Evolutionary conservation across 345 rosid genomes (phyloP), one percentile per base, ranked within the genome.

Genomic region (Brassica nigra): DNA sequence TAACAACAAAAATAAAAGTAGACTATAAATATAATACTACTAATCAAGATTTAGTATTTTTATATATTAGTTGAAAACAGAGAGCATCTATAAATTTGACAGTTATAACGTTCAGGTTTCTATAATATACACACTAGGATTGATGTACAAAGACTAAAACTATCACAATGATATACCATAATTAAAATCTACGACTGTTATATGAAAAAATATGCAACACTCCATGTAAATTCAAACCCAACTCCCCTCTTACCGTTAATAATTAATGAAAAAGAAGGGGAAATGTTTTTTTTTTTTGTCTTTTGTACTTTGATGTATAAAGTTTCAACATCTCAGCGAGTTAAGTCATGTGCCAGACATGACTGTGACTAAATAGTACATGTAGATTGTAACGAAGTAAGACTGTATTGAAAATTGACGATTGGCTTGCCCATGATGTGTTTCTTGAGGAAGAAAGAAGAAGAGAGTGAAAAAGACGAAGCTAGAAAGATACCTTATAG

Each of bases 351-450:
- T 57, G 61, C 49, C 63, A 72, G 52, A 39, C 68, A 65, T 39
- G 81, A 72, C 73, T 55, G 28, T 39, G 71, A 78, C 71, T n/a
- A 49, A 54, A 7, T 58, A 62, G 66, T 78, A 55, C 15, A 62
- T 49, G 75, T 6, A 79, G 33, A 12, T 62, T 54, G 81, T 71
- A 54, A 64, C 71, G 57, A 77, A 23, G 71, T 28, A 71, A 54
- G 61, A 42, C 39, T 66, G 49, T 64, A 57, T 57, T 67, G 42
- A 73, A 59, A 72, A 12, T 63, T 66, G 77, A 73, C 82, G 8
- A 44, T 66, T 58, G 55, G 30, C 73, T 72, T 78, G 6, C 31
- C 82, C 81, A 71, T 52, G 57, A 52, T 52, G 57, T 52, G 57
- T 52, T 52, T 52, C 20, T 52, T 52, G 57, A 52, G 57, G 57